A percentile compares a stretch with the other conserved stretches of the same genome.
Conservation (phyloP, 2,329 filamentous ascomycete genomes). For the Epicoccum sorghinum region DNA sequence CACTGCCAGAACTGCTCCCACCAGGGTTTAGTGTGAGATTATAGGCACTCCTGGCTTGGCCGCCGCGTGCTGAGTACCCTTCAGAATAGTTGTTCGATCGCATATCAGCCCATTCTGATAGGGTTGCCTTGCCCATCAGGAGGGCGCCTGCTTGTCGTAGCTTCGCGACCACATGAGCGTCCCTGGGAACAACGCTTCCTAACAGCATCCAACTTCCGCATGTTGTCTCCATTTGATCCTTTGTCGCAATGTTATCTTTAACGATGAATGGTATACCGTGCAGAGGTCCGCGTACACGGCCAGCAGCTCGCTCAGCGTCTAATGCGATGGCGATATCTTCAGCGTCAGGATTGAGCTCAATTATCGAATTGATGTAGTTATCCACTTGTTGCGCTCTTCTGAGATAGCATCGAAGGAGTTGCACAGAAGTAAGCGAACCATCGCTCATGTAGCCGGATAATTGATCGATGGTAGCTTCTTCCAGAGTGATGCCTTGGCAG, state of each 20-base stretch:
- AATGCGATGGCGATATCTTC: constrained; percentile 65
- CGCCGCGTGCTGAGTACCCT: constrained; percentile 41
- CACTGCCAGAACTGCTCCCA: constrained; percentile 71
- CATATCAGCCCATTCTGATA: constrained; percentile 72
- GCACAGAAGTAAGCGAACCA: constrained; percentile 38
- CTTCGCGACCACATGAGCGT: constrained; percentile 67
- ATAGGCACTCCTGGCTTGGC: constrained; percentile 58
- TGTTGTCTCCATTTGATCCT: constrained; percentile 75
- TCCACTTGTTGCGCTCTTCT: constrained; percentile 66
- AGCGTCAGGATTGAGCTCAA: constrained; percentile 73
- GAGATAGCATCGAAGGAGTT: constrained; percentile 52
- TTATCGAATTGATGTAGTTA: constrained; percentile 66
- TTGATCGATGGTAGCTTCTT: constrained; percentile 73
- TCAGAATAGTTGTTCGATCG: constrained; percentile 43
- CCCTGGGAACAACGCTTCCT: constrained; percentile 69
- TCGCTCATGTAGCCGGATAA: constrained; percentile 65
- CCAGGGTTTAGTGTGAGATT: constrained; percentile 71
- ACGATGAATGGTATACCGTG: constrained; percentile 78
- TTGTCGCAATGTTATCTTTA: constrained; percentile 66
- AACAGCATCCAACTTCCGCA: constrained; percentile 72
- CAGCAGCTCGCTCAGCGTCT: constrained; percentile 65
- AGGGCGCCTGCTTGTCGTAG: constrained; percentile 71
- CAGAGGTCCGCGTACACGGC: constrained; percentile 66
- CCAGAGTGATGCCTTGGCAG: constrained; percentile 66
- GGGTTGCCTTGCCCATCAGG: constrained; percentile 69